A percentile compares a stretch with the other conserved stretches of the same genome.
Conservation (phyloP, 2,329 filamentous ascomycete species). For the Penicillium sp. region DNA sequence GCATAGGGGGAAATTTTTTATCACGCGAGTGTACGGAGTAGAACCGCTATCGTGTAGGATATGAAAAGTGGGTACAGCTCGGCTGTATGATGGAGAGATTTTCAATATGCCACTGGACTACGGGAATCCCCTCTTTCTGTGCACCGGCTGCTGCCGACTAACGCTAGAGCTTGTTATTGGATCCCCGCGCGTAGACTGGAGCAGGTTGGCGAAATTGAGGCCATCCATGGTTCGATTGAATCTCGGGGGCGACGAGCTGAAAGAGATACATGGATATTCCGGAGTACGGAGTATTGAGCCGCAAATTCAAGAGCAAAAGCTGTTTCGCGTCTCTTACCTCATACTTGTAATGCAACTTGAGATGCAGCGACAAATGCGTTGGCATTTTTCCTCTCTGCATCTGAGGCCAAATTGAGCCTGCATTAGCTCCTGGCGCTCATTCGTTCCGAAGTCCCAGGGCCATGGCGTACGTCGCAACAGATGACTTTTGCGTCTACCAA, state of each 20-base stretch:
- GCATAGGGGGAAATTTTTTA: neutral
- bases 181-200: neutral
- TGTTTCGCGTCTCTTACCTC: slow-evolving; percentile 6
- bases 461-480: slow-evolving; percentile 24
- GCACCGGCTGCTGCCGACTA: slow-evolving; percentile 7
- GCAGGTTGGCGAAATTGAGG: neutral
- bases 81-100: neutral
- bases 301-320: neutral
- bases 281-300: neutral
- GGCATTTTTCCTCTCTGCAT: slow-evolving; percentile 17
- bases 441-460: slow-evolving; percentile 16
- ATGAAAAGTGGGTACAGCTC: slow-evolving; percentile 2
- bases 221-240: slow-evolving; percentile 18
- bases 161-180: neutral
- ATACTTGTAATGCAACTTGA: neutral
- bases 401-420: slow-evolving; percentile 23
- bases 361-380: slow-evolving; percentile 19
- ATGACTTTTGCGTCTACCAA: slow-evolving; percentile 26
- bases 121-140: slow-evolving; percentile 1
- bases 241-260: neutral
- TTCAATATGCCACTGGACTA: slow-evolving; percentile 7
- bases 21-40: slow-evolving; percentile 2
- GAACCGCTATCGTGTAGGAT: neutral
- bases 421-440: slow-evolving; percentile 22
- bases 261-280: neutral